A percentile compares a stretch with the other conserved stretches of the same genome.
These are phyloP conservation scores for Hanseniaspora osmophila DNA, from an alignment of 805 yeast genomes.

Conservation along the genomic window DNA sequence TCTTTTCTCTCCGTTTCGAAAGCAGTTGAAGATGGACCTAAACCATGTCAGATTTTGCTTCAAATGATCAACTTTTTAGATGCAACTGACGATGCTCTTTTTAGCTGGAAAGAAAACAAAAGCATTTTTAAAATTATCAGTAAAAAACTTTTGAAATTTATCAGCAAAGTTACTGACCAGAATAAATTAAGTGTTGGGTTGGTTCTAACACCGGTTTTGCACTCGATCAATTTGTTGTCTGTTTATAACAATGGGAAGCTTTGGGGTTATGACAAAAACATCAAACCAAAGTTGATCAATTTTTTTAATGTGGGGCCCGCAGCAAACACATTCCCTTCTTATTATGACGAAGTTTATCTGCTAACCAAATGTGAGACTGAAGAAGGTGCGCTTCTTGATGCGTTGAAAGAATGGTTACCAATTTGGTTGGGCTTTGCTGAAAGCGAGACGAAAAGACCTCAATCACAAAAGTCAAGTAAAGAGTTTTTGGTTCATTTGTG, in stretches of 20 bases:
- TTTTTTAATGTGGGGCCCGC: constrained; percentile 38
- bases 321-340: constrained; percentile 36
- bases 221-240: constrained; percentile 31
- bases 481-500: constrained; percentile 22
- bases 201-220: constrained; percentile 23
- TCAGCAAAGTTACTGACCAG: neutral
- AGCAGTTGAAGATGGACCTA: neutral
- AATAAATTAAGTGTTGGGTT: constrained; percentile 7
- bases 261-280: constrained; percentile 39
- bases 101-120: constrained; percentile 8
- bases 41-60: constrained; percentile 11
- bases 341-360: constrained; percentile 24
- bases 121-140: constrained; percentile 28
- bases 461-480: constrained; percentile 20
- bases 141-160: constrained; percentile 23
- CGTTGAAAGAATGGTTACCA: constrained; percentile 13
- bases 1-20: constrained; percentile 18
- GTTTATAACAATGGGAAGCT: constrained; percentile 32
- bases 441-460: constrained; percentile 17
- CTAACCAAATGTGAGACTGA: constrained; percentile 10
- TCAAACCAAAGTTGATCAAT: constrained; percentile 30
- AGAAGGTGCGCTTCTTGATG: constrained; percentile 10
- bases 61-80: neutral
- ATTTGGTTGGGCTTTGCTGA: constrained; percentile 19
- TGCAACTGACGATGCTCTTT: neutral